Base-by-base conservation (phyloP, 306 rosid genomes). In the Vigna angularis region DNA sequence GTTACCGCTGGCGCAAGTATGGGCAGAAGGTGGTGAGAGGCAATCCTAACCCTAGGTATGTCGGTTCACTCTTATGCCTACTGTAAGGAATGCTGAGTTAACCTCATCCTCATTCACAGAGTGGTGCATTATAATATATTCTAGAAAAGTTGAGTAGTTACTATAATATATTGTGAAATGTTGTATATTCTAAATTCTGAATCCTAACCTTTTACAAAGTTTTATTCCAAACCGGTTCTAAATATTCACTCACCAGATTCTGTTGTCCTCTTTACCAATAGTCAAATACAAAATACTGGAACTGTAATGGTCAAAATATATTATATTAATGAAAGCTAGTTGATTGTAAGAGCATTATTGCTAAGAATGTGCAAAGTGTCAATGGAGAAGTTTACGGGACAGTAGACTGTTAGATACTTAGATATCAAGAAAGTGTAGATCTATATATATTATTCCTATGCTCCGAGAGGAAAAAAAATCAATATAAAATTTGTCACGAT, bases 21-120 rank as follows among this genome's bases (percentile, higher is more conserved):
- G 99, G 99, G 83, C 99, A 96, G 89, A 96, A 96, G 85, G 98
- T 96, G 74, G 99, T 96, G 79, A 90, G 99, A 88, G 99, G 98
- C 74, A 96, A 96, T 86, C 99, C 99, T 76, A 96, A 96, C 83
- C 99, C 99, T 58, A 91, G 99, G 99, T 96, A 87, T 66, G 83
- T 59, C 80, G 45, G 20, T 65, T 30, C 30, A 10, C 10, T 73
- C 53, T 53, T 47, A 66, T 9, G 1, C 45, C 66, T 22, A 32
- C 64, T 56, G 47, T 73, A 16, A 22, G 32, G 62, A 30, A 57
- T 76, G 71, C 30, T 18, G 40, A 45, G 44, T 47, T 18, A 61
- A 61, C 40, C 38, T 22, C 36, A 70, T 48, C 48, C 56, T 70
- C 36, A 28, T 61, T 59, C 69, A 59, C 47, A 16, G 20, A 48